These are phyloP conservation scores for Gossypium rotundifolium DNA, from an alignment of 345 rosid species.

Conservation along the genomic window DNA sequence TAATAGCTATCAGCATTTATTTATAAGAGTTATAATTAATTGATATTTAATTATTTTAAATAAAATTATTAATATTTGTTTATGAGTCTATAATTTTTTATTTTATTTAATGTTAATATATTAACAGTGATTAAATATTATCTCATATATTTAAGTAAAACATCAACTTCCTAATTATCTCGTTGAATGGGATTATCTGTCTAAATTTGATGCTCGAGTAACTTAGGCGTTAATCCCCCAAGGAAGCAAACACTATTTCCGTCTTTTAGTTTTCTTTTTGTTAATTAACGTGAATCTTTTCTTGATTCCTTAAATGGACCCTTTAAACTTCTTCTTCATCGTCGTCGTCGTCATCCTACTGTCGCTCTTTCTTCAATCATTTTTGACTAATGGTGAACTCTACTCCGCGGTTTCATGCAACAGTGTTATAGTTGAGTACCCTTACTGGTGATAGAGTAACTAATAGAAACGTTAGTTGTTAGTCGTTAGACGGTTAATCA, in stretches of 20 bases:
- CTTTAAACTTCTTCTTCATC: not conserved
- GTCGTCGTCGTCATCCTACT: not conserved
- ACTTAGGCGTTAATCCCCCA: not conserved
- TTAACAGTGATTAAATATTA: too few relatives aligned
- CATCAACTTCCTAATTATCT: not conserved
- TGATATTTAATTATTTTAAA: too few relatives aligned
- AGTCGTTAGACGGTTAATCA: too few relatives aligned
- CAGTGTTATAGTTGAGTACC: not conserved
- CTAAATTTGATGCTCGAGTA: not conserved
- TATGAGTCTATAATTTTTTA: too few relatives aligned
- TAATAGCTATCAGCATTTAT: too few relatives aligned
- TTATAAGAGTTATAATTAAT: too few relatives aligned
- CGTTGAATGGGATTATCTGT: not conserved
- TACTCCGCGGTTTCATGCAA: not conserved
- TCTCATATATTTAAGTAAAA: too few relatives aligned
- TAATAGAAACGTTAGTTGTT: too few relatives aligned
- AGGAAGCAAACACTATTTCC: not conserved
- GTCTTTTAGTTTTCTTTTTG: not conserved
- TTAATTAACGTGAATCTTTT: not conserved
- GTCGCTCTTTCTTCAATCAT: not conserved
- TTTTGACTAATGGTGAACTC: not conserved
- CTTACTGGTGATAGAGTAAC: not conserved
- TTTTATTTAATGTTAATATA: too few relatives aligned
- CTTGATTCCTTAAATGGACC: slow-evolving; percentile 5
- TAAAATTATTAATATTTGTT: too few relatives aligned